Percentiles rank a stretch among this genome's conserved stretches.
phyloP scores from a whole-genome alignment of 306 rosid species.

The Ormosia emarginata region DNA sequence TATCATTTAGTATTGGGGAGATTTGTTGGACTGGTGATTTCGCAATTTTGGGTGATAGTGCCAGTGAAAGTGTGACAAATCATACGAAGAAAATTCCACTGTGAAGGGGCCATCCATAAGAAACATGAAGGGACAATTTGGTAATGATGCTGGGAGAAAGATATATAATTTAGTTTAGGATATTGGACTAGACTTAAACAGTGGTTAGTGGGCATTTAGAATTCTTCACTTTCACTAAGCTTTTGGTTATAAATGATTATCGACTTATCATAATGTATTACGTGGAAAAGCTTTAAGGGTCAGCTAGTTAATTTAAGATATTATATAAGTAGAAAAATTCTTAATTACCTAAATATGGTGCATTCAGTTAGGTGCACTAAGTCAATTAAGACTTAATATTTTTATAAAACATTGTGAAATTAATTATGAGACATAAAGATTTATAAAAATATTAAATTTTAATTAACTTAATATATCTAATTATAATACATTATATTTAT shows the following conservation, averaged over 20 bases:
- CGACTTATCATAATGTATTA: constrained; percentile 9
- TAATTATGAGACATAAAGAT: no score
- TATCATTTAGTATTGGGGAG: constrained; percentile 20
- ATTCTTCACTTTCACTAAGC: constrained; percentile 32
- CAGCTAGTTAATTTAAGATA: constrained; percentile 15
- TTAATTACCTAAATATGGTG: no score
- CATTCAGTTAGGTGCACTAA: no score
- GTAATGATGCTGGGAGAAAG: constrained; percentile 20
- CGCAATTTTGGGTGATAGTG: constrained; percentile 21
- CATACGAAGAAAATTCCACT: constrained; percentile 12
- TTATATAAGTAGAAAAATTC: not conserved
- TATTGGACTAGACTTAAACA: constrained; percentile 6
- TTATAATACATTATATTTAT: no score
- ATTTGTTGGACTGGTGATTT: constrained; percentile 18
- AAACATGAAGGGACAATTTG: constrained; percentile 24
- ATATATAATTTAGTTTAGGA: not conserved
- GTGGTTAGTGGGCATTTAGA: constrained; percentile 29
- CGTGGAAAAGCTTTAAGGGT: constrained; percentile 15
- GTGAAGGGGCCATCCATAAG: constrained; percentile 1
- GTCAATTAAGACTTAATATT: no score
- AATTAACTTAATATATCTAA: no score
- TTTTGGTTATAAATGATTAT: constrained; percentile 36
- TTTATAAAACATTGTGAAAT: no score
- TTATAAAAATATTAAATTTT: no score
- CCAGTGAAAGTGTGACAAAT: constrained; percentile 28